Evolutionary conservation across 345 rosid genomes (phyloP).

Genomic region (Boechera retrofracta): DNA sequence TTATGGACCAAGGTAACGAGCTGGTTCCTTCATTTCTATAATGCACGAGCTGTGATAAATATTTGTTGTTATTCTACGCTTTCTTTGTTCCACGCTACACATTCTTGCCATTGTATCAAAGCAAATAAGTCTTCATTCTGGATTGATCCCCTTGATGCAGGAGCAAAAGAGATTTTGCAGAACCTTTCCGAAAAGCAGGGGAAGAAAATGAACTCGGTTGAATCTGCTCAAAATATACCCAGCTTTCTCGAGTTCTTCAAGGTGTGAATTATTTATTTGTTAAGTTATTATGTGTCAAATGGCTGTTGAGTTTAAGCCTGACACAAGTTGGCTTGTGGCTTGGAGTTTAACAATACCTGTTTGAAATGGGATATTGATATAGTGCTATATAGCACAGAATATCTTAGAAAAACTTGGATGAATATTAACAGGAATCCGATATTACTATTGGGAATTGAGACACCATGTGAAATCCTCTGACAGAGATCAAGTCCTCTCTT

Average conservation of each 20-base stretch:
- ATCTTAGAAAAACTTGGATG: conserved; percentile 3
- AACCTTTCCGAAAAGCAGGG: conserved; percentile 92
- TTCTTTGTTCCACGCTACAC: conserved; percentile 1
- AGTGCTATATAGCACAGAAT: background rate
- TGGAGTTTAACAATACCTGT: conserved; percentile 3
- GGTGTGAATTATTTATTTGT: conserved; percentile 46
- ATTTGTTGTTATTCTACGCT: background rate
- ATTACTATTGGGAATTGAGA: background rate
- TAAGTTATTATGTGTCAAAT: conserved; percentile 4
- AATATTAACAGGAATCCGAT: background rate
- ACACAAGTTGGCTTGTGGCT: conserved; percentile 13
- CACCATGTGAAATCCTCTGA: background rate
- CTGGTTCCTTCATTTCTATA: background rate
- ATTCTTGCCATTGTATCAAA: conserved; percentile 20
- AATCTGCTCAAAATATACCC: conserved; percentile 84
- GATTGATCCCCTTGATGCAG: conserved; percentile 52
- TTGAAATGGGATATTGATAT: conserved; percentile 8
- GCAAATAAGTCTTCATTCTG: conserved; percentile 29
- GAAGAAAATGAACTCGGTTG: conserved; percentile 77
- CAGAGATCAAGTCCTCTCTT: conserved; percentile 14
- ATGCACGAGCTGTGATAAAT: conserved; percentile 11
- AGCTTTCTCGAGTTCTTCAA: conserved; percentile 79
- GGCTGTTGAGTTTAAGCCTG: conserved; percentile 14
- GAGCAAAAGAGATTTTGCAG: conserved; percentile 81
- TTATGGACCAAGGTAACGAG: conserved; percentile 76